Conservation (phyloP, 495 filamentous ascomycete genomes). For the Xylaria palmicola region DNA sequence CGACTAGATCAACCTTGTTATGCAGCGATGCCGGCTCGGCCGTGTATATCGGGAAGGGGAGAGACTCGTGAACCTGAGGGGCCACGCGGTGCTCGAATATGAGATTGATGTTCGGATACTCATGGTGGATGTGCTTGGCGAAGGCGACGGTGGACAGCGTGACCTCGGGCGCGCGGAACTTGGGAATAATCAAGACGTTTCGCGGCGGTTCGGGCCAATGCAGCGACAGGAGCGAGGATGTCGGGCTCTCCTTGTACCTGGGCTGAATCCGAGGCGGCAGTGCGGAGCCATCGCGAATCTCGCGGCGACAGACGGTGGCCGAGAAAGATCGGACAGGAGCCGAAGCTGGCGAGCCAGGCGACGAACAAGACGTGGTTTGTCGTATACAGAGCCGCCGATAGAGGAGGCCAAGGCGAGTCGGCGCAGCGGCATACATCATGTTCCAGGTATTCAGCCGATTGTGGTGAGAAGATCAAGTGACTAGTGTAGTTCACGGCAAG, state of each 20-base stretch:
- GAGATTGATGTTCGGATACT: slow-evolving; percentile 77
- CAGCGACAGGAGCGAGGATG: slow-evolving; percentile 69
- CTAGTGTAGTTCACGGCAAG: no score
- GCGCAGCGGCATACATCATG: background rate
- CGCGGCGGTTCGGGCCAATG: slow-evolving; percentile 87
- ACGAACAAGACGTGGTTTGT: background rate
- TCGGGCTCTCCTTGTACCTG: slow-evolving; percentile 44
- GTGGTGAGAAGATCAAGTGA: no score
- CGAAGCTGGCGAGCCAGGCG: background rate
- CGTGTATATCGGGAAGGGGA: slow-evolving; percentile 79
- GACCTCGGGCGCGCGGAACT: slow-evolving; percentile 70
- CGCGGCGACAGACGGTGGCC: slow-evolving; percentile 31
- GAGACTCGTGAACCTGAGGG: slow-evolving; percentile 63
- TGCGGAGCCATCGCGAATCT: slow-evolving; percentile 50
- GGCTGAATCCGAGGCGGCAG: slow-evolving; percentile 57
- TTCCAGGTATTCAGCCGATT: background rate
- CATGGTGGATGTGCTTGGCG: slow-evolving; percentile 72
- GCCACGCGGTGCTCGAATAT: slow-evolving; percentile 81
- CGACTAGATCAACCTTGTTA: slow-evolving; percentile 76
- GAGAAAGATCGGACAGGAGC: slow-evolving; percentile 44
- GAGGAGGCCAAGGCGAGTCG: slow-evolving; percentile 10
- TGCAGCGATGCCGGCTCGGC: slow-evolving; percentile 47
- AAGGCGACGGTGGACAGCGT: slow-evolving; percentile 74
- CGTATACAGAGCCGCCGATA: background rate
- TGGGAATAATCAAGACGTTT: slow-evolving; percentile 88